Base-by-base conservation (phyloP, 176 grass and related monocot genomes). In the Oryza rufipogon region DNA sequence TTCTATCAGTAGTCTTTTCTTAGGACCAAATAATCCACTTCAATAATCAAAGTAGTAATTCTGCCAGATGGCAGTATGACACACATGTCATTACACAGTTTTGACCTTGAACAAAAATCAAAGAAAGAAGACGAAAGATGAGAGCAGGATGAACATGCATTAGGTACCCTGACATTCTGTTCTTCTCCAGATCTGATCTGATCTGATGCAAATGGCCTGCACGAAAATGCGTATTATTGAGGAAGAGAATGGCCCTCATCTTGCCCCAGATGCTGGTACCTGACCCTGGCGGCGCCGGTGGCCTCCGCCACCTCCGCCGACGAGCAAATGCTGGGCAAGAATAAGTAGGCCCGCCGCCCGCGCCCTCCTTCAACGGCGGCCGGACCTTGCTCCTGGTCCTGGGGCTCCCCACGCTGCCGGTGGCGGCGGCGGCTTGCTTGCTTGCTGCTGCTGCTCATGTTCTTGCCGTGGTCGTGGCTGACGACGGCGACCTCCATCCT, bases 271-370 rank as follows among this genome's bases (percentile, higher is more conserved):
- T 69, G 79, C 39, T 41, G 49, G 86, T 87, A 77, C 20, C 65
- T 51, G 28, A 87, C 41, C 65, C 41, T 77, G 51, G 79, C 39
- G 0, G 66, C 49, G 38, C 46, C 46, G 70, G 20, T 17, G 64
- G 65, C 28, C 9, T 82, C 79, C 9, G 66, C 64, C 45, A 90
- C 88, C 73, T 78, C 83, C 19, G 73, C 79, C 25, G 66, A 75
- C 6, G 89, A 91, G 78, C 89, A 91, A 66, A 91, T 74, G 42
- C 86, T 81, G 11, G 89, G 82, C 66, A 91, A 48, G 82, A 41
- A 41, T 41, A 91, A 91, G 52, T 56, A 56, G 3, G 64, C 22
- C 68, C 56, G 2, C 48, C 36, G 3, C 52, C 68, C 30, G 7
- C 56, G 14, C 72, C 58, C 58, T 77, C 84, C 66, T 77, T 85